These are phyloP conservation scores for Climacium dendroides DNA, from an alignment of 225 moss, liverwort and hornwort species.

Conservation along the genomic window DNA sequence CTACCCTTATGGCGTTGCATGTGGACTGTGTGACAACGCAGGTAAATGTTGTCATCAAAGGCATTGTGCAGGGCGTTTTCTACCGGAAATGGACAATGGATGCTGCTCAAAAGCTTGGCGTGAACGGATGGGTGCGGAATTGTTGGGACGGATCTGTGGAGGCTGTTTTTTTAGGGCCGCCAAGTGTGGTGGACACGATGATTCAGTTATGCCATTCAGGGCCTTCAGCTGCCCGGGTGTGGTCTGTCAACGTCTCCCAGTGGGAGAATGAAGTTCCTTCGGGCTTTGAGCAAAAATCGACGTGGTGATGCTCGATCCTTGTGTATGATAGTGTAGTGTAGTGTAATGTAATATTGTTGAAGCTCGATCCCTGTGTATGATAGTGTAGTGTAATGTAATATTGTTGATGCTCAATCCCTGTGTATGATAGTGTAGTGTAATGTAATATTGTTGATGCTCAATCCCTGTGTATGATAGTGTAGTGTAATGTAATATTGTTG, in stretches of 20 bases:
- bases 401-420: no score
- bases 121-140: slow-evolving; percentile 57
- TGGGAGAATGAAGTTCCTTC: slow-evolving; percentile 31
- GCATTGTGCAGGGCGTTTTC: slow-evolving; percentile 43
- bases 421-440: no score
- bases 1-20: background rate
- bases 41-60: slow-evolving; percentile 41
- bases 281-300: slow-evolving; percentile 25
- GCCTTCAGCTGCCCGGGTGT: slow-evolving; percentile 29
- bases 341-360: background rate
- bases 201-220: slow-evolving; percentile 36
- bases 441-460: no score
- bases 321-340: background rate
- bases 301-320: slow-evolving; percentile 12
- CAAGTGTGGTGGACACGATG: slow-evolving; percentile 31
- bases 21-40: slow-evolving; percentile 2
- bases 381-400: no score
- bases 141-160: slow-evolving; percentile 47
- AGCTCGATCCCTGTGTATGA: background rate
- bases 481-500: background rate
- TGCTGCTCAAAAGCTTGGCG: slow-evolving; percentile 17
- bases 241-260: slow-evolving; percentile 18
- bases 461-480: no score
- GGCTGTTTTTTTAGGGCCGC: slow-evolving; percentile 39
- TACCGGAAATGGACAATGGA: slow-evolving; percentile 40